phyloP scores from a whole-genome alignment of 345 rosid genomes.

The Linum usitatissimum region DNA sequence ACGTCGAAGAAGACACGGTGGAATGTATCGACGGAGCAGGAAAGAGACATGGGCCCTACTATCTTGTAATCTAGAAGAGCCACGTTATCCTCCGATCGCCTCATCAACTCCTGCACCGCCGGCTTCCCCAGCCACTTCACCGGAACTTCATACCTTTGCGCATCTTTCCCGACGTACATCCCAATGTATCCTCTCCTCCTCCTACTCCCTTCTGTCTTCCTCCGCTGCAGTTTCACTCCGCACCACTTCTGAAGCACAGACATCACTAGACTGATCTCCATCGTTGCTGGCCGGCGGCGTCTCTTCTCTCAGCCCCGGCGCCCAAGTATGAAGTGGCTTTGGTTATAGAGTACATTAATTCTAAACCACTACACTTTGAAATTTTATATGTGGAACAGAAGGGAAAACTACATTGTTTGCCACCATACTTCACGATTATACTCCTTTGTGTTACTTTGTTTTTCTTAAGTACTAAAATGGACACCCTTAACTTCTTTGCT shows the following conservation, averaged over 20 bases:
- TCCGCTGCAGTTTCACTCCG: not conserved
- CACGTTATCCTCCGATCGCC: not conserved
- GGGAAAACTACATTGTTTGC: too few species aligned
- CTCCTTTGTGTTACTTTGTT: too few species aligned
- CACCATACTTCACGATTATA: too few species aligned
- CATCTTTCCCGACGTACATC: not conserved
- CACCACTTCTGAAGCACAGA: not conserved
- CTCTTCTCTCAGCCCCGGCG: too few species aligned
- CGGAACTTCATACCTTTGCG: not conserved
- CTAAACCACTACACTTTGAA: too few species aligned
- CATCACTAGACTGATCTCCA: not conserved
- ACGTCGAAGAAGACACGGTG: not conserved
- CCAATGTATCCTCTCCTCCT: not conserved
- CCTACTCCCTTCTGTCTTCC: not conserved
- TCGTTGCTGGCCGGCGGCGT: too few species aligned
- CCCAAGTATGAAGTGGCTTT: too few species aligned
- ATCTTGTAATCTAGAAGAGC: not conserved
- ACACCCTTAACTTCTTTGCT: too few species aligned
- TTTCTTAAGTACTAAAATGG: too few species aligned
- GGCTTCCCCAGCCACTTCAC: not conserved
- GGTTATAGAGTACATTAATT: too few species aligned
- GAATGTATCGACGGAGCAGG: not conserved
- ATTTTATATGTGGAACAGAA: too few species aligned
- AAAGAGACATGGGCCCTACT: not conserved
- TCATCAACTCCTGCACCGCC: not conserved